Evolutionary conservation across 352 stramenopile species (phyloP), one percentile per base, ranked within the genome.

Genomic region (Lagenidium giganteum): DNA sequence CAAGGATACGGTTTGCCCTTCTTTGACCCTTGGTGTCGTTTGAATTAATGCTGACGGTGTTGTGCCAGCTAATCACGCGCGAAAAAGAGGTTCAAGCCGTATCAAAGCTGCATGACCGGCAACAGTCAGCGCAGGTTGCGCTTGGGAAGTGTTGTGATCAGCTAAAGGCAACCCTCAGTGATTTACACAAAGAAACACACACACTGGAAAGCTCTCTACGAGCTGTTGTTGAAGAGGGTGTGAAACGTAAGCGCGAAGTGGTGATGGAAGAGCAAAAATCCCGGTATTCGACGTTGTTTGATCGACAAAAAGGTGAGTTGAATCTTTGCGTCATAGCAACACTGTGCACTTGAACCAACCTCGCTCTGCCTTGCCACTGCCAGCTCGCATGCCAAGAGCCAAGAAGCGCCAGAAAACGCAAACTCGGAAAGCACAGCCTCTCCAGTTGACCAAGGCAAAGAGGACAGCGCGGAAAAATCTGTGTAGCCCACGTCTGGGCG

Each of bases 281-380:
- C 11, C 11, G 32, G 16, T 38, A 38, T 18, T 13, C 32, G 16
- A 38, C 11, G 18, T 13, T 47, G 16, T 47, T 38, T 13, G 40
- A 47, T 25, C 40, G 40, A n/a, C 40, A 47, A 29, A 47, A 29
- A 38, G 27, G 40, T 47, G 28, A 37, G 20, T 36, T 8, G 28
- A 45, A 12, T 21, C 20, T 30, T 17, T n/a, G n/a, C n/a, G n/a
- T n/a, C n/a, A n/a, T n/a, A n/a, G n/a, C 13, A 43, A 31, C 18
- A 31, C 36, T 17, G 1, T 32, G 21, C 17, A 47, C 8, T 38
- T 6, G 16, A 0, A 11, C 5, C 22, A 18, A 50, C 5, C 17
- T 17, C 8, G 3, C 22, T 24, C 25, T 9, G 16, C n/a, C n/a
- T n/a, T n/a, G n/a, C n/a, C n/a, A n/a, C n/a, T n/a, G n/a, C n/a